Conservation (phyloP, 2,329 filamentous ascomycete genomes). For the Trichoderma atroviride region DNA sequence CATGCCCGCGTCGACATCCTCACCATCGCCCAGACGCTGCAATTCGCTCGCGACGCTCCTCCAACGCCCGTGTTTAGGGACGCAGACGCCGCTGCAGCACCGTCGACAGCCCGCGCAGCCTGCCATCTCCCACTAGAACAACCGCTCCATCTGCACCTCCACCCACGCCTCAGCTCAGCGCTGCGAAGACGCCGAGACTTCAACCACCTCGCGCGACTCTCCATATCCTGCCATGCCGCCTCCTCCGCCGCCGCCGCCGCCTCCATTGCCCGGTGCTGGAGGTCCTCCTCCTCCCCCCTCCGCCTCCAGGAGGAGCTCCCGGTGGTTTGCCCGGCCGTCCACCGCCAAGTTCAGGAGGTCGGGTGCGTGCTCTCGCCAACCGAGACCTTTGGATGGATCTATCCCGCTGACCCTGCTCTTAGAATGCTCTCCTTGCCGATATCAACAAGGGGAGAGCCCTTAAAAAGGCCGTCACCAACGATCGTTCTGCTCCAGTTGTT, state of each 20-base stretch:
- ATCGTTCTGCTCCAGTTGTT: conserved; percentile 81
- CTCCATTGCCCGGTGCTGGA: conserved; percentile 64
- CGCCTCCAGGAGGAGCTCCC: conserved; percentile 50
- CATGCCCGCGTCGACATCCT: background rate
- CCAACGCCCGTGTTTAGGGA: background rate
- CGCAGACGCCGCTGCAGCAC: background rate
- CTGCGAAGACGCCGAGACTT: conserved; percentile 1
- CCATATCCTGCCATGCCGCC: conserved; percentile 44
- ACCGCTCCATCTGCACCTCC: background rate
- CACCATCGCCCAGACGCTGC: background rate
- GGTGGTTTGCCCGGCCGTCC: conserved; percentile 62
- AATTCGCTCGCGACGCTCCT: conserved; percentile 1
- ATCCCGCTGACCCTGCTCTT: conserved; percentile 25
- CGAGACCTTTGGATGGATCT: background rate
- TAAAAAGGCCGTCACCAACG: conserved; percentile 88
- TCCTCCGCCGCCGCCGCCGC: conserved; percentile 71
- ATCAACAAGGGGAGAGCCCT: conserved; percentile 79
- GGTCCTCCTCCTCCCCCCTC: conserved; percentile 64
- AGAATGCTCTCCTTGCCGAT: conserved; percentile 87
- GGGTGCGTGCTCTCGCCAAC: conserved; percentile 57
- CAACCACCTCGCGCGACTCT: background rate
- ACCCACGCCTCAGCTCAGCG: background rate
- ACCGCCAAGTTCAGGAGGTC: conserved; percentile 55
- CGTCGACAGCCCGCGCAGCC: background rate
- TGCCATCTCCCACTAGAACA: conserved; percentile 15